Evolutionary conservation across 2,329 filamentous ascomycete genomes (phyloP).

Genomic region (Neofusicoccum laricinum): DNA sequence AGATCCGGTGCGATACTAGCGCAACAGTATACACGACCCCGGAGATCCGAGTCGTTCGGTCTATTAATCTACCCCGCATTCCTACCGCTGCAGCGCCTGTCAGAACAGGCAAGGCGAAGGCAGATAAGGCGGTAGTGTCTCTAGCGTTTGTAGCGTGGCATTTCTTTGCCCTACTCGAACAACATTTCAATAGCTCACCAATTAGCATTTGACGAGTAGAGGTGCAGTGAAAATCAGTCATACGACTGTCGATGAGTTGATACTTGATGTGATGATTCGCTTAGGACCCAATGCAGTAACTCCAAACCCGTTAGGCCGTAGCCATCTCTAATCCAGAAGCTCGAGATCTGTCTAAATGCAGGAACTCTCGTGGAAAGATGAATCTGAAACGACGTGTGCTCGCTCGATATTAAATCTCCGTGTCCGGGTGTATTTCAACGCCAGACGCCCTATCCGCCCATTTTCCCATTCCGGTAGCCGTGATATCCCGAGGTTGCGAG

Average conservation of each 20-base stretch:
- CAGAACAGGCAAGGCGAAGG: too few relatives aligned
- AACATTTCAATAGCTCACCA: too few relatives aligned
- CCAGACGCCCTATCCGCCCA: background rate
- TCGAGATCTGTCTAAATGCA: background rate
- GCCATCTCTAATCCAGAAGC: background rate
- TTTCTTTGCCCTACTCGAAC: too few relatives aligned
- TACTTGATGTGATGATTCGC: background rate
- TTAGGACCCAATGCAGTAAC: background rate
- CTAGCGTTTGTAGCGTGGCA: too few relatives aligned
- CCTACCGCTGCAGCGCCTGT: too few relatives aligned
- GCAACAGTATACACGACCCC: too few relatives aligned
- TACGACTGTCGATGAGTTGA: background rate
- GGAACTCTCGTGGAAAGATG: background rate
- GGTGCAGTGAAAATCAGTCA: background rate
- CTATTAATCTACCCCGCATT: too few relatives aligned
- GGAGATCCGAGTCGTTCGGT: too few relatives aligned
- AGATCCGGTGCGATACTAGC: too few relatives aligned
- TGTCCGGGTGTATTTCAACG: constrained; percentile 4
- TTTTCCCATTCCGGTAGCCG: background rate
- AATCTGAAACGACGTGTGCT: background rate
- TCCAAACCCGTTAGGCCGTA: background rate
- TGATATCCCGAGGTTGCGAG: background rate
- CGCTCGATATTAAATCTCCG: background rate
- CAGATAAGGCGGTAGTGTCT: too few relatives aligned
- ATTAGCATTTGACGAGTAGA: too few relatives aligned